Conservation (phyloP, 139 green algal genomes). For the Tetratostichococcus sp. region DNA sequence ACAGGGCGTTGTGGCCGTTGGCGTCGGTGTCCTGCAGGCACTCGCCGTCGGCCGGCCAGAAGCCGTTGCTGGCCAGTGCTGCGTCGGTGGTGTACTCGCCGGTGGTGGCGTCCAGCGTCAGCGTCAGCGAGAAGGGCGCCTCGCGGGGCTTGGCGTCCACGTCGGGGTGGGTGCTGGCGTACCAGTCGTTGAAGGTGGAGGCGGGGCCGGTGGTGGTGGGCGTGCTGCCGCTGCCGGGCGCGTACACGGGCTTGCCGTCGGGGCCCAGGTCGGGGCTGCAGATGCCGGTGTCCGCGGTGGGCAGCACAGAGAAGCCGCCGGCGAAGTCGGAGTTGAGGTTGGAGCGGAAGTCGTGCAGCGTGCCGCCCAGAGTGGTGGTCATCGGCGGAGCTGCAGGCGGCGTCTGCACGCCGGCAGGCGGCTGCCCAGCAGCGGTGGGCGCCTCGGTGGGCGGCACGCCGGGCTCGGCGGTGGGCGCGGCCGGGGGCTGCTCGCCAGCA, state of each 20-base stretch:
- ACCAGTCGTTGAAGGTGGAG: slow-evolving; percentile 1
- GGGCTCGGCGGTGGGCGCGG: too few species aligned
- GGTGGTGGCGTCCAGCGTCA: not conserved
- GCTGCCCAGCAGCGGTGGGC: too few species aligned
- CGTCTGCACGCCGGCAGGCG: too few species aligned
- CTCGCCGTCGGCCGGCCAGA: not conserved
- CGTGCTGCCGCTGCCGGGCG: not conserved
- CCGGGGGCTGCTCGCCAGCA: too few species aligned
- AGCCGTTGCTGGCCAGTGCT: not conserved
- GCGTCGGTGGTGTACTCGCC: not conserved
- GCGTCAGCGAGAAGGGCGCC: not conserved
- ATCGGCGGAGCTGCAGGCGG: too few species aligned
- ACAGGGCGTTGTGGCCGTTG: not conserved
- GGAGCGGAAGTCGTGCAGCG: too few species aligned
- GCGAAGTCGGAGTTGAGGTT: too few species aligned
- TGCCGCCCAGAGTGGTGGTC: too few species aligned
- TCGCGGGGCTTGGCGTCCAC: not conserved
- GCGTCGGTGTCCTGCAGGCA: not conserved
- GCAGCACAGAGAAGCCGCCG: too few species aligned
- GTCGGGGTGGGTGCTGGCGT: not conserved
- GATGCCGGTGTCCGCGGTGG: not conserved
- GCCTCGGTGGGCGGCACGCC: too few species aligned
- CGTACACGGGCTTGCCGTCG: not conserved
- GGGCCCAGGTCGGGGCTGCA: not conserved
- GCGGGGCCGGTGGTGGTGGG: not conserved